Evolutionary conservation across 257 asterid species (phyloP).

Genomic region (Striga asiatica): DNA sequence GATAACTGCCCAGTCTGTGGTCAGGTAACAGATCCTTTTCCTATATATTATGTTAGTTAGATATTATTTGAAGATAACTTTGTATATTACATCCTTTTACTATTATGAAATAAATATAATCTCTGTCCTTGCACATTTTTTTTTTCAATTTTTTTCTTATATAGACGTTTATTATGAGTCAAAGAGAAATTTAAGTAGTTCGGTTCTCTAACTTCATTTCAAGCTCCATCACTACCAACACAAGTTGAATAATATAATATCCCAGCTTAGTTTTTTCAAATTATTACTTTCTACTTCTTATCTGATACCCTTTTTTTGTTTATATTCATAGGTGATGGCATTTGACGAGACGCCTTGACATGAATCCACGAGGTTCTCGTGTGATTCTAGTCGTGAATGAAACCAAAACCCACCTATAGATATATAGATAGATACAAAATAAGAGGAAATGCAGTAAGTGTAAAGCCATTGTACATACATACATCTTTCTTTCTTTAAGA

Average conservation of each 20-base stretch:
- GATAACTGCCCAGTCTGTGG: conserved; percentile 94
- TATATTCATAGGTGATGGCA: conserved; percentile 60
- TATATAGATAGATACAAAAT: conserved; percentile 3
- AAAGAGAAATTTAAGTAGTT: too few species aligned
- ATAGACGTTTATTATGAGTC: too few species aligned
- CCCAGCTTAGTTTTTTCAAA: too few species aligned
- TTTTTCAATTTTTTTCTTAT: too few species aligned
- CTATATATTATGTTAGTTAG: background rate
- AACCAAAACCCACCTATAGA: conserved; percentile 17
- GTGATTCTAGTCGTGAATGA: conserved; percentile 24
- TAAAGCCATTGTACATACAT: conserved; percentile 23
- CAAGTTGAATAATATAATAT: too few species aligned
- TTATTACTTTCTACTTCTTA: too few species aligned
- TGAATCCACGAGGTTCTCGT: conserved; percentile 12
- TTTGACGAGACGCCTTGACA: conserved; percentile 63
- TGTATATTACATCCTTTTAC: background rate
- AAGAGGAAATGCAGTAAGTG: conserved; percentile 13
- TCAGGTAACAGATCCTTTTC: conserved; percentile 36
- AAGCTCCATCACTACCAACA: too few species aligned
- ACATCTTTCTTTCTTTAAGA: conserved; percentile 11
- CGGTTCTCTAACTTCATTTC: too few species aligned
- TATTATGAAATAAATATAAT: background rate
- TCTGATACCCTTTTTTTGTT: conserved; percentile 14
- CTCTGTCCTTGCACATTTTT: background rate
- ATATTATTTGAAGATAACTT: background rate